phyloP scores from a whole-genome alignment of 352 stramenopile genomes.

The Phytopythium litorale region DNA sequence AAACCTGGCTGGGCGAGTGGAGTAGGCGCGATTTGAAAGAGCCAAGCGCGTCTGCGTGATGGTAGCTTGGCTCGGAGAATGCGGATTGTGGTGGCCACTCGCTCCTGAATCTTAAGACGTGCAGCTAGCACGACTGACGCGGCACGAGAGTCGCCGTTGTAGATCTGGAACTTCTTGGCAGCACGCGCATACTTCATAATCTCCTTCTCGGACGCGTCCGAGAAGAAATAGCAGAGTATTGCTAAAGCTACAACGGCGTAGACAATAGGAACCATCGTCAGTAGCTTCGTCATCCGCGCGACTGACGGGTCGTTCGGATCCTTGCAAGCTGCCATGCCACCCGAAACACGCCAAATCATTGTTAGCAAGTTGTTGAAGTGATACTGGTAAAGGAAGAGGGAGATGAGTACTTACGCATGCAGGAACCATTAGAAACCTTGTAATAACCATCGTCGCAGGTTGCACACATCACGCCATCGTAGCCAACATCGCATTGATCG shows the following conservation, averaged over 20 bases:
- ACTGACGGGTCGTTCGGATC: conserved; percentile 36
- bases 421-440: conserved; percentile 53
- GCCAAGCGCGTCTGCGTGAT: conserved; percentile 4
- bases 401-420: conserved; percentile 36
- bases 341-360: background rate
- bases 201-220: conserved; percentile 36
- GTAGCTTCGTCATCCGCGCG: conserved; percentile 24
- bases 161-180: conserved; percentile 54
- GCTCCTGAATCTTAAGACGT: conserved; percentile 20
- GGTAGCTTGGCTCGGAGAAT: background rate
- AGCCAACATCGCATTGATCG: conserved; percentile 43
- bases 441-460: conserved; percentile 43
- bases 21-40: conserved; percentile 42
- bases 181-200: conserved; percentile 49
- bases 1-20: conserved; percentile 21
- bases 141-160: conserved; percentile 15
- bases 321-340: conserved; percentile 22
- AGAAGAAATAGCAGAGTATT: conserved; percentile 45
- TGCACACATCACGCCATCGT: conserved; percentile 45
- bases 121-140: conserved; percentile 20
- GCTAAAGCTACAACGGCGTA: conserved; percentile 25
- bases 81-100: conserved; percentile 11
- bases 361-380: background rate
- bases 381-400: no score
- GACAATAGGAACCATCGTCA: conserved; percentile 40